Evolutionary conservation across 2,329 filamentous ascomycete genomes (phyloP).

Genomic region (Cladophialophora chaetospira): DNA sequence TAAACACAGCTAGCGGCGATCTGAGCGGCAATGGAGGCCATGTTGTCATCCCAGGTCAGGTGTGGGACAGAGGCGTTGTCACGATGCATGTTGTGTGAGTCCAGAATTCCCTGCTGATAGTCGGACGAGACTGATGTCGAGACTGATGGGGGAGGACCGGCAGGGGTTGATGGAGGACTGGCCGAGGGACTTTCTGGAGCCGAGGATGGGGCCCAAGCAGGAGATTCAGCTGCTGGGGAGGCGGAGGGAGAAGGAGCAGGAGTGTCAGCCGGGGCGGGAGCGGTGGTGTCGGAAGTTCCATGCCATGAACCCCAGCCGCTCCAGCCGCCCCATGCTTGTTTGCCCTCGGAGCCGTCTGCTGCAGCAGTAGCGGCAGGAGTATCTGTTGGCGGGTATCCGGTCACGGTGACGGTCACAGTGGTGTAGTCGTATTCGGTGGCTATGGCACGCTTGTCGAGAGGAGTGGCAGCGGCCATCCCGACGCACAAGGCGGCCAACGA

Average conservation of each 20-base stretch:
- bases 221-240: constrained; percentile 7
- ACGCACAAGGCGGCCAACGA: constrained; percentile 42
- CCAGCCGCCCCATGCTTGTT: constrained; percentile 10
- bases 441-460: constrained; percentile 40
- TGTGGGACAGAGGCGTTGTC: constrained; percentile 72
- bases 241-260: constrained; percentile 14
- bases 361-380: constrained; percentile 9
- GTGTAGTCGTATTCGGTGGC: constrained; percentile 36
- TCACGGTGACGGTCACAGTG: constrained; percentile 43
- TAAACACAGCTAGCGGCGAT: constrained; percentile 71
- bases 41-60: constrained; percentile 65
- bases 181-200: constrained; percentile 10
- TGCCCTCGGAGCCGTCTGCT: constrained; percentile 10
- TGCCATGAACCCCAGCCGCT: constrained; percentile 1
- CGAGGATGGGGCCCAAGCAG: constrained; percentile 1
- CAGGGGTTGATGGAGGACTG: constrained; percentile 2
- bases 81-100: constrained; percentile 86
- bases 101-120: constrained; percentile 47
- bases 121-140: constrained; percentile 34
- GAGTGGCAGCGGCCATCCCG: constrained; percentile 38
- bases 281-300: constrained; percentile 25
- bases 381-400: constrained; percentile 25
- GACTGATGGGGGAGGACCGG: constrained; percentile 7
- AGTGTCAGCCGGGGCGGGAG: constrained; percentile 22
- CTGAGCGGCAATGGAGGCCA: constrained; percentile 64